phyloP scores from a whole-genome alignment of 192 early-diverging fungal species.

The Ambispora gerdemannii region DNA sequence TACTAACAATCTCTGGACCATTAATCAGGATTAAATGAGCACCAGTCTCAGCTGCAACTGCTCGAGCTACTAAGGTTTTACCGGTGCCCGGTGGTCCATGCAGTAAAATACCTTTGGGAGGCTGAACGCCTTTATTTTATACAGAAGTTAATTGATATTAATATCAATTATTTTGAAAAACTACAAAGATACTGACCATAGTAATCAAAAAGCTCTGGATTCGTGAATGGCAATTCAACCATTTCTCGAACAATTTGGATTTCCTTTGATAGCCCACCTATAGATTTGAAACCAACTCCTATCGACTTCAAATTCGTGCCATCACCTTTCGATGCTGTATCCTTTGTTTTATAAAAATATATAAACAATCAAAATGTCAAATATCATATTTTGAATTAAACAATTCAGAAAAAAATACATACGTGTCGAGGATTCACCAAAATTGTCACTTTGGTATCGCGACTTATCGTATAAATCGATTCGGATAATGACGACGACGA shows the following conservation, averaged over 20 bases:
- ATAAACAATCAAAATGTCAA: neutral
- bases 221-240: conserved; percentile 72
- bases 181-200: conserved; percentile 68
- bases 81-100: conserved; percentile 93
- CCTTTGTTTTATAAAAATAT: neutral
- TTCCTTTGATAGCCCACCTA: conserved; percentile 80
- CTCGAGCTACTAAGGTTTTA: conserved; percentile 93
- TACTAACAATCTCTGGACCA: conserved; percentile 86
- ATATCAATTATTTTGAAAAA: neutral
- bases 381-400: neutral
- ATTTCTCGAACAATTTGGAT: conserved; percentile 75
- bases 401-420: neutral
- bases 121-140: conserved; percentile 57
- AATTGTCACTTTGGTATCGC: conserved; percentile 40
- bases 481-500: neutral
- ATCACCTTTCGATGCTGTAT: neutral
- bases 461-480: conserved; percentile 38
- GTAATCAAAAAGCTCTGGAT: conserved; percentile 68
- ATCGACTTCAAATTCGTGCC: neutral
- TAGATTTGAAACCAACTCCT: conserved; percentile 48
- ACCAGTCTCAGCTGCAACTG: conserved; percentile 74
- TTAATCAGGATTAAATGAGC: conserved; percentile 79
- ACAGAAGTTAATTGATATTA: neutral
- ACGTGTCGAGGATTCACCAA: no score
- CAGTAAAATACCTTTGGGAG: conserved; percentile 89